Evolutionary conservation across 1,139 yeast species (phyloP).

Genomic region (Yamadazyma friedrichii): DNA sequence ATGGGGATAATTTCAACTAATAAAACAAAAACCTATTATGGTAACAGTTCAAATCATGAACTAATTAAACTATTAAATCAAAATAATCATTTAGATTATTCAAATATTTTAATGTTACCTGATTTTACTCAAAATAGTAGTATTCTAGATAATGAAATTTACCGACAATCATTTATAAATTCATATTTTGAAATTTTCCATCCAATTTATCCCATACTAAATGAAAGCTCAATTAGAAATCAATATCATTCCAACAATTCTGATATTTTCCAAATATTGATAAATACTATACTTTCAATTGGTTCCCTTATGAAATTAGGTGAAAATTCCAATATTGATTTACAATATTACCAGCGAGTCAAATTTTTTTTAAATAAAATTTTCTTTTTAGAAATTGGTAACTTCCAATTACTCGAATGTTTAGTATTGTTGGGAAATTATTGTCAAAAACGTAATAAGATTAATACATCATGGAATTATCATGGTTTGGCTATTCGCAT

Average conservation of each 20-base stretch:
- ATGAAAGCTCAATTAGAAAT: background rate
- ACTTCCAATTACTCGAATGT: conserved; percentile 50
- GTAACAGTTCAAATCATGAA: conserved; percentile 58
- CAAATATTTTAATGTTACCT: too few relatives aligned
- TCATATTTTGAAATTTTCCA: conserved; percentile 1
- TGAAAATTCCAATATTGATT: conserved; percentile 48
- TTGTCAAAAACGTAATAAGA: conserved; percentile 58
- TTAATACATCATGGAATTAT: conserved; percentile 65
- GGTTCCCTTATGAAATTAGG: conserved; percentile 64
- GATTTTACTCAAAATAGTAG: too few relatives aligned
- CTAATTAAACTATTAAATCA: conserved; percentile 21
- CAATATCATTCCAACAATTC: background rate
- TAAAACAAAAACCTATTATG: conserved; percentile 48
- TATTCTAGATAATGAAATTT: conserved; percentile 13
- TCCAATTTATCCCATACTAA: conserved; percentile 1
- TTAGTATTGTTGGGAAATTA: conserved; percentile 54
- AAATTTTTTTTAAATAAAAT: conserved; percentile 32
- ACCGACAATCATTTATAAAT: conserved; percentile 9
- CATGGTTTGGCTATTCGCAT: conserved; percentile 63
- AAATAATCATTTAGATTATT: background rate
- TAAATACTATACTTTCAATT: conserved; percentile 56
- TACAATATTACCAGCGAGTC: conserved; percentile 53
- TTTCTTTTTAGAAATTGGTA: conserved; percentile 36
- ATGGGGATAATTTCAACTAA: conserved; percentile 50
- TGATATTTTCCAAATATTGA: conserved; percentile 26